Percentiles rank a stretch among this genome's conserved stretches.
Evolutionary conservation across 1,139 yeast genomes (phyloP).

Genomic region (Suhomyces anneliseae): DNA sequence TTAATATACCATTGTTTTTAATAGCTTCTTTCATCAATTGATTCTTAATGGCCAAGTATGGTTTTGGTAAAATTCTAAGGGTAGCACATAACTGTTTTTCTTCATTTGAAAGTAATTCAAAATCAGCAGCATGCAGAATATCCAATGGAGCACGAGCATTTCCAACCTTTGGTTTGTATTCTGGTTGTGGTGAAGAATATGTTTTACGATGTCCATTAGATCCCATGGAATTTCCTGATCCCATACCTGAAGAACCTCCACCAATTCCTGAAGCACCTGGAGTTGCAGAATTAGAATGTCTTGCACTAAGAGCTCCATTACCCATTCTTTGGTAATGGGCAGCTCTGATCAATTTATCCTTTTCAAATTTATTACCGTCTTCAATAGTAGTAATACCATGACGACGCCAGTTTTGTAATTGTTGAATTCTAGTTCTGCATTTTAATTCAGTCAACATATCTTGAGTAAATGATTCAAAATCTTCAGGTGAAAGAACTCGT

Average conservation of each 20-base stretch:
- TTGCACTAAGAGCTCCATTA: conserved; percentile 34
- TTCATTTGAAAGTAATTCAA: conserved; percentile 74
- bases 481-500: conserved; percentile 74
- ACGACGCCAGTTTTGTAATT: conserved; percentile 88
- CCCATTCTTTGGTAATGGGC: conserved; percentile 66
- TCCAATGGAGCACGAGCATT: conserved; percentile 59
- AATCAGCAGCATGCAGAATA: conserved; percentile 81
- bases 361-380: conserved; percentile 82
- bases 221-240: conserved; percentile 1
- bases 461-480: conserved; percentile 69
- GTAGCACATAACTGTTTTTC: conserved; percentile 86
- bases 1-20: conserved; percentile 78
- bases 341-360: conserved; percentile 69
- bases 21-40: conserved; percentile 86
- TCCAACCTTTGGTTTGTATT: conserved; percentile 39
- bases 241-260: conserved; percentile 5
- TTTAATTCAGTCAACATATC: conserved; percentile 77
- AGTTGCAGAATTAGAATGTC: conserved; percentile 20
- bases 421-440: conserved; percentile 79
- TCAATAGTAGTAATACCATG: conserved; percentile 86
- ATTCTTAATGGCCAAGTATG: conserved; percentile 89
- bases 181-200: conserved; percentile 39
- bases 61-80: conserved; percentile 84
- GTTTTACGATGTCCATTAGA: conserved; percentile 22
- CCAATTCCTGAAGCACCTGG: conserved; percentile 9